A percentile compares a stretch with the other conserved stretches of the same genome.
Evolutionary conservation across 495 filamentous ascomycete species (phyloP).

Genomic region (Xylaria flabelliformis): DNA sequence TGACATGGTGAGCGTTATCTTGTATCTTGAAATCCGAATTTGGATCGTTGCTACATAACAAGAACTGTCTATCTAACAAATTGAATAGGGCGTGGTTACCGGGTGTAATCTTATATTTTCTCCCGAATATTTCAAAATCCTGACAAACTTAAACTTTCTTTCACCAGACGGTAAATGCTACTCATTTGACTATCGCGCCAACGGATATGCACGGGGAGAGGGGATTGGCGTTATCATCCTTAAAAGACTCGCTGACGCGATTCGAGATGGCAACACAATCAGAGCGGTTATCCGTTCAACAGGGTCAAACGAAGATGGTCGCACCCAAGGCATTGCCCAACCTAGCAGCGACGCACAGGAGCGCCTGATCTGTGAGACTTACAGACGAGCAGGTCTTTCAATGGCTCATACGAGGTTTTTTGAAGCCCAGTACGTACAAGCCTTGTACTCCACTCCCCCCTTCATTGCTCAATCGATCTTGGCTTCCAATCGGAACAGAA

Average conservation of each 20-base stretch:
- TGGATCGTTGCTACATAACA: not conserved
- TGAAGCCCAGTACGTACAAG: conserved; percentile 41
- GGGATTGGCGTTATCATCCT: conserved; percentile 59
- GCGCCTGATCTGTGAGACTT: conserved; percentile 51
- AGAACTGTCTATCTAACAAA: not conserved
- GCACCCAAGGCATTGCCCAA: not conserved
- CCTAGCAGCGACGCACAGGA: conserved; percentile 51
- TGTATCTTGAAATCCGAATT: not conserved
- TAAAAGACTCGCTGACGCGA: conserved; percentile 57
- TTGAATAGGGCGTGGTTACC: conserved; percentile 49
- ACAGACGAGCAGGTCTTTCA: conserved; percentile 51
- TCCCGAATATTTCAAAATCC: conserved; percentile 41
- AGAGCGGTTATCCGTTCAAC: not conserved
- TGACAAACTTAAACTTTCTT: conserved; percentile 40
- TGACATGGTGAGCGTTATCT: conserved; percentile 27
- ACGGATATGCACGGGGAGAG: conserved; percentile 68
- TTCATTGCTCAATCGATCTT: not conserved
- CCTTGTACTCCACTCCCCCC: not conserved
- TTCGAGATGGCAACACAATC: conserved; percentile 32
- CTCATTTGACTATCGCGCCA: conserved; percentile 60
- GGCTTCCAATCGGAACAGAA: not conserved
- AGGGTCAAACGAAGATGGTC: conserved; percentile 1
- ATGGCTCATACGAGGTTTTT: conserved; percentile 51
- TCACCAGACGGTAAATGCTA: conserved; percentile 50
- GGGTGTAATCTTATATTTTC: conserved; percentile 54